Evolutionary conservation across 148 eudicot species (phyloP), one percentile per base, ranked within the genome.

Genomic region (Chenopodium suecicum): DNA sequence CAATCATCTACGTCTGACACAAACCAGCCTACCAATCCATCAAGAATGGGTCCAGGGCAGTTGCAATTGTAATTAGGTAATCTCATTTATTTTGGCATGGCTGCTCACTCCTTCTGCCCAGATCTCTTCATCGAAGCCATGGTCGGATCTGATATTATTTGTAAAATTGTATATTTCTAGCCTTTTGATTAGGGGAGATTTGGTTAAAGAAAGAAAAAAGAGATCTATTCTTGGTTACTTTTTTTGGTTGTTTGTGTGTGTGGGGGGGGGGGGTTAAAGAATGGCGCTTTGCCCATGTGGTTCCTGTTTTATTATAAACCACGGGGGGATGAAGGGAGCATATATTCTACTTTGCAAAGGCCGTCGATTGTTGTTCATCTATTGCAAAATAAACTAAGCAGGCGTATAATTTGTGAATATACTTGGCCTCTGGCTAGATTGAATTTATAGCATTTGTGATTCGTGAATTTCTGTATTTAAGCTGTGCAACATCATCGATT

Each of bases 81-180:
- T 31, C 79, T 79, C 82, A 77, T 81, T 41, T 60, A 52, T 81
- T 76, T 77, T 34, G 58, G 79, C 44, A 83, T 48, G 23, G 65
- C 79, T 71, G 71, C 79, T 80, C 47, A 60, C 70, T 80, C 74
- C 31, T 32, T 37, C 34, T 23, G 19, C 79, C 78, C 70, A 16
- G 47, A 64, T 84, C 82, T 82, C 79, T 81, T 79, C 73, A 60
- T 79, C 83, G 65, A 62, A 12, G 82, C 73, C 66, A 50, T 65
- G 76, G 78, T 82, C 81, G 84, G 84, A 80, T 80, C 67, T 67
- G 81, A 78, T 81, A 82, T 85, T 79, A 90, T 80, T 81, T 93
- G 90, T 93, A 85, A 89, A 91, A 83, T 91, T 93, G 97, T 92
- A 91, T 84, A 95, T 83, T 81, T 86, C 67, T 84, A 78, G 86